Evolutionary conservation across 1,284 basidiomycete genomes (phyloP), one percentile per base, ranked within the genome.

Genomic region (Cryptococcus sp.): DNA sequence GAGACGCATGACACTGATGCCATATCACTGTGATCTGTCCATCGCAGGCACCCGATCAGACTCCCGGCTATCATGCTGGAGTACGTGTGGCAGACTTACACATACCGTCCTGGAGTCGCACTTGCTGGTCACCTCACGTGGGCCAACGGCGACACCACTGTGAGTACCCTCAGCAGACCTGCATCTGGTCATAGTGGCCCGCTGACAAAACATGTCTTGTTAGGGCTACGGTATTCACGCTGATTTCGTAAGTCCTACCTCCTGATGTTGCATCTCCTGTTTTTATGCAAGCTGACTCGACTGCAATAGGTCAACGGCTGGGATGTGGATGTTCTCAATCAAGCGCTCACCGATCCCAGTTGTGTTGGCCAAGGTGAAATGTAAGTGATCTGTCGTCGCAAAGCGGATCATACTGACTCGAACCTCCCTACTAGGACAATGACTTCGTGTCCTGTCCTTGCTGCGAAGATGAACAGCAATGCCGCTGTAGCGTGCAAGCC

Each of bases 91-190:
- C 46, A 62, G 15, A 65, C 66, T 10, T 54, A 58, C 16, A 39
- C 49, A 0, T 59, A 57, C 41, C 55, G 59, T 45, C 65, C 66
- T 1, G 67, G 67, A 39, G 66, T 61, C 4, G 27, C 66, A 0
- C 44, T 70, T 27, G 60, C 54, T 42, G 70, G 69, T 7, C 64
- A 74, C 27, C 57, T 76, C 19, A 67, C 66, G 13, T 76, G 74
- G 74, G 71, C 76, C 20, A 74, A 72, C 50, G 74, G 74, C 15
- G 74, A 76, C 57, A 72, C 68, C 11, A 76, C 72, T n/a, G 59
- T 60, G 17, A 56, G 59, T 38, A 8, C 31, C 31, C 31, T 35
- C 13, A 35, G 31, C 31, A 35, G 7, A 35, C n/a, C 3, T 8
- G 15, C 22, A 19, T 7, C 38, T 44, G n/a, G 10, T 16, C 31